Evolutionary conservation across 257 asterid species (phyloP).

Genomic region (Salvia miltiorrhiza): DNA sequence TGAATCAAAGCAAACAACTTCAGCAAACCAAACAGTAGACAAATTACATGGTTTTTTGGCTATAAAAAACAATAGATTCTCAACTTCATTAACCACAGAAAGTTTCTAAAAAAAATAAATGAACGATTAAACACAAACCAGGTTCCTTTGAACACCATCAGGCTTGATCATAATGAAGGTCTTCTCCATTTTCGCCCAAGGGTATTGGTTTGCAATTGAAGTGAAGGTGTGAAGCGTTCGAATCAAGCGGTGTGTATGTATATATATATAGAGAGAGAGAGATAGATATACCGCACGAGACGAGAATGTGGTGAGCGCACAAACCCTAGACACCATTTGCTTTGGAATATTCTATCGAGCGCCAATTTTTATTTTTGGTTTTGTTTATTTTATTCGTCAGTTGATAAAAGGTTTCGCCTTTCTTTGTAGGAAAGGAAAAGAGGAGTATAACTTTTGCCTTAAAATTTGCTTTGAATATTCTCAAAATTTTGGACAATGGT

Average conservation of each 20-base stretch:
- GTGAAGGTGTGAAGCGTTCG: background rate
- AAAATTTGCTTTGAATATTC: conserved; percentile 17
- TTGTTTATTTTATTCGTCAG: too few species aligned
- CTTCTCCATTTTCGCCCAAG: conserved; percentile 67
- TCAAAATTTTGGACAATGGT: conserved; percentile 18
- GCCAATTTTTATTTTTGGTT: background rate
- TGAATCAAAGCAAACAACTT: conserved; percentile 33
- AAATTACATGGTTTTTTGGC: background rate
- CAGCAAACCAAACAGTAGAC: background rate
- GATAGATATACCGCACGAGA: background rate
- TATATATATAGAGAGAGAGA: background rate
- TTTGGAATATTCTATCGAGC: conserved; percentile 25
- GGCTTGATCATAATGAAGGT: conserved; percentile 99
- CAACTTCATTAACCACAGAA: background rate
- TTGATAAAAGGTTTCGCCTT: background rate
- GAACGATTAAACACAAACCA: conserved; percentile 39
- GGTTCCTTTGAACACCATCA: conserved; percentile 96
- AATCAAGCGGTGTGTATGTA: conserved; percentile 12
- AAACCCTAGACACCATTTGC: conserved; percentile 34
- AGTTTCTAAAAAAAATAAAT: background rate
- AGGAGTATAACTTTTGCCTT: background rate
- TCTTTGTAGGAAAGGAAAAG: background rate
- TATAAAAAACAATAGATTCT: conserved; percentile 6
- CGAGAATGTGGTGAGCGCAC: background rate
- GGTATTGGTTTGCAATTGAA: background rate